These are phyloP conservation scores for Fusarium stilboides DNA, from an alignment of 2,329 filamentous ascomycete genomes.

Conservation along the genomic window DNA sequence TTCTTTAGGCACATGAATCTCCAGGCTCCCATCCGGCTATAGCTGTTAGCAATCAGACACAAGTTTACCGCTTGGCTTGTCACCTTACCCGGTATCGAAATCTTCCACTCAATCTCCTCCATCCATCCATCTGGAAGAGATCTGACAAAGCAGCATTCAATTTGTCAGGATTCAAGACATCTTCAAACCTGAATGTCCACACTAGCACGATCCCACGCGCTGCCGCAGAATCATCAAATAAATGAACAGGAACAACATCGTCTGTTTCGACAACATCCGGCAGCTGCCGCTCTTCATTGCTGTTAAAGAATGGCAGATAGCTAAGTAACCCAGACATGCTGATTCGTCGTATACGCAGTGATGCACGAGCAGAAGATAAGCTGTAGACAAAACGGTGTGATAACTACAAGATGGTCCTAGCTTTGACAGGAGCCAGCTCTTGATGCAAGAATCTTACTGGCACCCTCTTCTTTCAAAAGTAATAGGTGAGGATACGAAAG, in stretches of 20 bases:
- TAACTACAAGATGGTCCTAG: too few species aligned
- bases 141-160: constrained; percentile 7
- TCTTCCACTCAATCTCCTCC: constrained; percentile 28
- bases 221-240: constrained; percentile 28
- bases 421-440: too few species aligned
- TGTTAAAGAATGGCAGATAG: constrained; percentile 18
- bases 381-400: too few species aligned
- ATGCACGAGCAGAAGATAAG: background rate
- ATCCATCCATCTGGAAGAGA: constrained; percentile 16
- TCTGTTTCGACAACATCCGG: constrained; percentile 12
- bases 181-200: constrained; percentile 32
- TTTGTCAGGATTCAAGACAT: constrained; percentile 17
- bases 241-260: constrained; percentile 30
- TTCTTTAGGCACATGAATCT: constrained; percentile 16
- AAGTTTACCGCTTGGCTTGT: rapidly evolving
- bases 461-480: too few species aligned
- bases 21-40: constrained; percentile 15
- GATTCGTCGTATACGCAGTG: background rate
- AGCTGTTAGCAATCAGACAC: background rate
- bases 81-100: constrained; percentile 17
- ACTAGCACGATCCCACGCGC: constrained; percentile 23
- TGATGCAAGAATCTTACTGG: too few species aligned
- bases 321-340: constrained; percentile 15
- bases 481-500: background rate
- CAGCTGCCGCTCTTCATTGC: background rate